These are phyloP conservation scores for Lipomyces starkeyi DNA, from an alignment of 805 yeast species.

Conservation along the genomic window DNA sequence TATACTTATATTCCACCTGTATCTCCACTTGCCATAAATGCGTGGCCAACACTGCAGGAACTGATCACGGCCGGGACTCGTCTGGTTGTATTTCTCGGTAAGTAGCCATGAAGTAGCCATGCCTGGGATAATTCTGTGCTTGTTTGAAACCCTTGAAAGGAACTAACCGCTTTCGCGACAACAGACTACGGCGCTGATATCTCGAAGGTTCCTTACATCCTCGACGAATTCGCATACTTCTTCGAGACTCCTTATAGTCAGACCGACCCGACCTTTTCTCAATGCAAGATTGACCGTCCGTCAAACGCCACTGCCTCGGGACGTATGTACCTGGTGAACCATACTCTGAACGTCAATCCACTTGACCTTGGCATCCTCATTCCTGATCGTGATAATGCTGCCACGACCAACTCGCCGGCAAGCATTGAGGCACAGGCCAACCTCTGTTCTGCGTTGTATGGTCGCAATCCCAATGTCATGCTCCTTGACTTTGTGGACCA, in stretches of 20 bases:
- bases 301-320: constrained; percentile 1
- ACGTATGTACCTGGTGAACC: constrained; percentile 4
- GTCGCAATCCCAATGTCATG: too few relatives aligned
- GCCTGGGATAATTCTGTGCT: not conserved
- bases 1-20: not conserved
- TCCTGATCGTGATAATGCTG: too few relatives aligned
- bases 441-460: too few relatives aligned
- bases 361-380: too few relatives aligned
- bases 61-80: constrained; percentile 6
- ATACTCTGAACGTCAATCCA: too few relatives aligned
- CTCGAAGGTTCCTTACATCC: not conserved
- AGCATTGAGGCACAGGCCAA: too few relatives aligned
- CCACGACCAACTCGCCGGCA: too few relatives aligned
- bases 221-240: constrained; percentile 4
- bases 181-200: not conserved
- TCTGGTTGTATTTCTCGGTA: constrained; percentile 5
- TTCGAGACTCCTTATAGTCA: not conserved
- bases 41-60: not conserved
- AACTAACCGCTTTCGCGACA: not conserved
- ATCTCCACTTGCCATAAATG: not conserved
- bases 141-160: not conserved
- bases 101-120: not conserved
- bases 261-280: not conserved
- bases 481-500: too few relatives aligned
- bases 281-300: constrained; percentile 4